Conservation (phyloP, 495 filamentous ascomycete species). For the Lasiosphaeris hirsuta region DNA sequence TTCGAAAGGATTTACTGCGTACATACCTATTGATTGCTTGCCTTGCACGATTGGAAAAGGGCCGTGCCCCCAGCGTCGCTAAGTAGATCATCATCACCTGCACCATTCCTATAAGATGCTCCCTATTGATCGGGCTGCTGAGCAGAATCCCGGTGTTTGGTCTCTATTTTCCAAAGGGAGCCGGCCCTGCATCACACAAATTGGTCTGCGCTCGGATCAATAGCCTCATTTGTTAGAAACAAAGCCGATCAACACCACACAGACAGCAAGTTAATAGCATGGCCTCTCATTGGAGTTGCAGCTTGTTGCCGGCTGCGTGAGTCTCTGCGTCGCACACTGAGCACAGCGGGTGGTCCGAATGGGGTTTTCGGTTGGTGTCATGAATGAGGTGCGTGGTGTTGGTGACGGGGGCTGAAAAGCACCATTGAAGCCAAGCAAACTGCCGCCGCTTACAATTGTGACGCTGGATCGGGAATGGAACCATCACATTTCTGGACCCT, state of each 20-base stretch:
- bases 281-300: neutral
- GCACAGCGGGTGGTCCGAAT: neutral
- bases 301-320: neutral
- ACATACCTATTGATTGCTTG: too few relatives aligned
- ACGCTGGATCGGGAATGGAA: slow-evolving; percentile 1
- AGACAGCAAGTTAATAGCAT: neutral
- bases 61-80: too few relatives aligned
- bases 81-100: too few relatives aligned
- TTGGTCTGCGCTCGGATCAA: neutral
- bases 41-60: too few relatives aligned
- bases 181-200: neutral
- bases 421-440: neutral
- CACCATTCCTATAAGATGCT: too few relatives aligned
- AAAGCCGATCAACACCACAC: slow-evolving; percentile 9
- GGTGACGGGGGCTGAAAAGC: neutral
- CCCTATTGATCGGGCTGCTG: too few relatives aligned
- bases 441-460: slow-evolving; percentile 8
- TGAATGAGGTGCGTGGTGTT: neutral
- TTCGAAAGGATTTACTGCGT: too few relatives aligned
- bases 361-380: neutral
- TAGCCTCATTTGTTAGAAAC: slow-evolving; percentile 7
- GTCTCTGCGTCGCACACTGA: neutral
- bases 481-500: slow-evolving; percentile 1
- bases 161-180: too few relatives aligned
- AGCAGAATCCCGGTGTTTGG: too few relatives aligned